Percentiles rank a stretch among this genome's conserved stretches.
phyloP scores from a whole-genome alignment of 805 yeast species.

The Diddensiella santjacobensis region DNA sequence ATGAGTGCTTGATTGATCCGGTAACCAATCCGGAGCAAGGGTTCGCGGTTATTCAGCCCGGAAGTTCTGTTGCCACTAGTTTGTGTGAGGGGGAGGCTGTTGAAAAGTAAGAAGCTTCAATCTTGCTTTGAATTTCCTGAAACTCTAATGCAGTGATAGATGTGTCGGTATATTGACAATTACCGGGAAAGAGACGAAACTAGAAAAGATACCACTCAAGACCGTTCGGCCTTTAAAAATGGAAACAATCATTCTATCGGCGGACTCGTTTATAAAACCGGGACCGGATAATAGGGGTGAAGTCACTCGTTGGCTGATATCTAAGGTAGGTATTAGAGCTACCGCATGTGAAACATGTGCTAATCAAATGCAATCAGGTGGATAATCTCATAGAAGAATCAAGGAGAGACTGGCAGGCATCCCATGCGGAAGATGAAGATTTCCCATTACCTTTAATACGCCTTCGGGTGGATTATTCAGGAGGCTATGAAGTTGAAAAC shows the following conservation, averaged over 20 bases:
- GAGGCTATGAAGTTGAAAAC: slow-evolving; percentile 89
- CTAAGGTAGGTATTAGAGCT: slow-evolving; percentile 41
- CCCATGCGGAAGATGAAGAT: slow-evolving; percentile 31
- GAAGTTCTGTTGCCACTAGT: slow-evolving; percentile 91
- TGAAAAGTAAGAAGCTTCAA: slow-evolving; percentile 41
- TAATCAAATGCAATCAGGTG: slow-evolving; percentile 1
- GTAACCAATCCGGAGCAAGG: slow-evolving; percentile 49
- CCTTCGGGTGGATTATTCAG: slow-evolving; percentile 80
- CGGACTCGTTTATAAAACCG: slow-evolving; percentile 53
- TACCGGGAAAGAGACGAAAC: slow-evolving; percentile 49
- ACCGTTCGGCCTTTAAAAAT: slow-evolving; percentile 81
- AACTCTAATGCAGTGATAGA: not conserved
- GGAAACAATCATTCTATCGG: slow-evolving; percentile 55
- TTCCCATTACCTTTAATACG: slow-evolving; percentile 80
- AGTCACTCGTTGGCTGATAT: slow-evolving; percentile 55
- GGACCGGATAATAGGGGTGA: slow-evolving; percentile 57
- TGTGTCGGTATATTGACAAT: slow-evolving; percentile 68
- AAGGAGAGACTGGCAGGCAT: slow-evolving; percentile 42
- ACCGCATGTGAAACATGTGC: not conserved
- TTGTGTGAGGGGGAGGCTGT: slow-evolving; percentile 79
- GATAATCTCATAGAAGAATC: slow-evolving; percentile 65
- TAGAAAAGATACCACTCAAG: slow-evolving; percentile 60
- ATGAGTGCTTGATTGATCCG: slow-evolving; percentile 80
- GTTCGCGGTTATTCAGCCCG: slow-evolving; percentile 84
- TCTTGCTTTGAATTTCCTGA: too few species aligned